These are phyloP conservation scores for Lentinus tigrinus DNA, from an alignment of 768 basidiomycete genomes.

Conservation along the genomic window DNA sequence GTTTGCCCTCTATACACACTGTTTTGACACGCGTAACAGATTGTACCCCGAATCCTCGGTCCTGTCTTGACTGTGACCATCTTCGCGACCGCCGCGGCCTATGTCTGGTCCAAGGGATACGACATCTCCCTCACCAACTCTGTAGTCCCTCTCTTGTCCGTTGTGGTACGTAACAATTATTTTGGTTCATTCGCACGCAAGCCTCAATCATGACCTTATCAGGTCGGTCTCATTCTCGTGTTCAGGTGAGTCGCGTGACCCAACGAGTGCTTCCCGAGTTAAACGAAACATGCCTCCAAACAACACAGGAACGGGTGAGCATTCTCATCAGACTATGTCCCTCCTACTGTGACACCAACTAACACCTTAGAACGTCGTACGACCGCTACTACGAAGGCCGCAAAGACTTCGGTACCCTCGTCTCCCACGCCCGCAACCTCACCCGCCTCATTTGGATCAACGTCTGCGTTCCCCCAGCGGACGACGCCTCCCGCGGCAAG, in stretches of 20 bases:
- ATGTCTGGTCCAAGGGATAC: conserved; percentile 56
- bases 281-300: background rate
- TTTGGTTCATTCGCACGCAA: background rate
- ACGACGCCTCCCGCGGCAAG: conserved; percentile 53
- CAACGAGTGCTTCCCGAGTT: background rate
- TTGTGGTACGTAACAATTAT: conserved; percentile 62
- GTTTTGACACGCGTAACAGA: conserved; percentile 39
- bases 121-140: conserved; percentile 72
- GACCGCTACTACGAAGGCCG: conserved; percentile 89
- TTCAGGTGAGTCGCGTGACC: conserved; percentile 57
- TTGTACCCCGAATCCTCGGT: conserved; percentile 69
- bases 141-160: conserved; percentile 83
- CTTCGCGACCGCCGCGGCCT: conserved; percentile 63
- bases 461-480: conserved; percentile 61
- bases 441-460: conserved; percentile 79
- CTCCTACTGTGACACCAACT: background rate
- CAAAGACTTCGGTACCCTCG: conserved; percentile 74
- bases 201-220: background rate
- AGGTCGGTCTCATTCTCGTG: conserved; percentile 89
- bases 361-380: conserved; percentile 64
- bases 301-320: conserved; percentile 61
- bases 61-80: conserved; percentile 84
- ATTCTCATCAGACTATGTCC: background rate
- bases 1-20: background rate
- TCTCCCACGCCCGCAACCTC: conserved; percentile 74